Base-by-base conservation (phyloP, 75 land plant genomes). In the Pinus taeda region DNA sequence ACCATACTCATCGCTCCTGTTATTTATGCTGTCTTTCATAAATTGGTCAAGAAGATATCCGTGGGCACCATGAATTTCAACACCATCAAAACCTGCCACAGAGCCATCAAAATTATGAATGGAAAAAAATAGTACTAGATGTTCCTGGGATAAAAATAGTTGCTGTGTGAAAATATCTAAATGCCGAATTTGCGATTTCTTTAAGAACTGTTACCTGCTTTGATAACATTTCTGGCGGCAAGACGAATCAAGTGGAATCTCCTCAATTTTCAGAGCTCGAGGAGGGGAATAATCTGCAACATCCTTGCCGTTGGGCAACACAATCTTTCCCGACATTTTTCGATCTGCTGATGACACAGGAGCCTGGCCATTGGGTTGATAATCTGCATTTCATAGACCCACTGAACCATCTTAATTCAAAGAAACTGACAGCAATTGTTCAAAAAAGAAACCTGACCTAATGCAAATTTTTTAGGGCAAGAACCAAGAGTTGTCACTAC, bases 191-290 rank as follows among this genome's bases (percentile, higher is more conserved):
- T 45, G 5, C 49, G 6, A 5, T 45, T 45, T 45, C 49, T 45
- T 45, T 5, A 45, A 45, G 5, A 45, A 45, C 49, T 6, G 6
- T 73, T 72, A 93, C 96, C 96, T 57, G 92, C 96, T 72, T 80
- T 84, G 1, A 90, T 87, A 22, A 93, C 92, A 82, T 89, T 91
- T 66, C 89, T 85, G 36, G 96, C 96, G 22, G 96, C 96, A 75
- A 84, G 53, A 57, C 94, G 83, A 69, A 94, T 86, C 73, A 36
- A 94, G 7, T 21, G 88, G 82, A 59, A 88, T 86, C 70, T 88
- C 90, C 26, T 88, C 78, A 6, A 64, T 82, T 59, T 14, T 45
- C 15, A 88, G 63, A 18, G 89, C 71, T 29, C 90, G 59, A 39
- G 90, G 90, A 57, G 77, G 15, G 57, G 90, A 82, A 69, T 66